Percentiles rank a stretch among this genome's conserved stretches.
phyloP scores from a whole-genome alignment of 805 yeast species.

The Sugiyamaella lignohabitans region DNA sequence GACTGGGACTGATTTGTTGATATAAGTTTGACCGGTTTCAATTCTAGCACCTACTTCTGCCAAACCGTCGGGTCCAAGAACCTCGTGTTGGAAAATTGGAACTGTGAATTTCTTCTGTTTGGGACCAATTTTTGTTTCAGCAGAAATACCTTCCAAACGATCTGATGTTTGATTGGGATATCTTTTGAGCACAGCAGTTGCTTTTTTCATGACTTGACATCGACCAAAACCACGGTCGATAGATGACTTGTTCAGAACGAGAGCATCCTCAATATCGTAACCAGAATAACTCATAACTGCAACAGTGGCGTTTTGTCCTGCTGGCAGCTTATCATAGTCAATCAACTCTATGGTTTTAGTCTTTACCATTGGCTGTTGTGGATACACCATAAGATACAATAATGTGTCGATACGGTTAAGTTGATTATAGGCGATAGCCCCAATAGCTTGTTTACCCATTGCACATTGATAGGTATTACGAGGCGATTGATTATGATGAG shows the following conservation, averaged over 20 bases:
- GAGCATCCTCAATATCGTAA: slow-evolving; percentile 95
- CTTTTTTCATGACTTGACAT: slow-evolving; percentile 90
- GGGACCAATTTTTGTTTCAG: slow-evolving; percentile 36
- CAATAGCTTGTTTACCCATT: slow-evolving; percentile 99
- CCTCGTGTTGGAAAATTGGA: slow-evolving; percentile 79
- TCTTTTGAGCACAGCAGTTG: slow-evolving; percentile 80
- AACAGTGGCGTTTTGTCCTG: slow-evolving; percentile 97
- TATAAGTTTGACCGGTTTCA: slow-evolving; percentile 88
- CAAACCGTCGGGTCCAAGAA: slow-evolving; percentile 89
- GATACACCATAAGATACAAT: slow-evolving; percentile 93
- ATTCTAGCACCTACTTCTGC: slow-evolving; percentile 93
- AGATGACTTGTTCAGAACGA: slow-evolving; percentile 87
- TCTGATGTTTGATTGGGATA: slow-evolving; percentile 94
- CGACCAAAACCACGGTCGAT: slow-evolving; percentile 96
- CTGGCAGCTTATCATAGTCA: slow-evolving; percentile 93
- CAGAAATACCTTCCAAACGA: slow-evolving; percentile 85
- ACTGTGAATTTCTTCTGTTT: slow-evolving; percentile 47
- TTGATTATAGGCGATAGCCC: slow-evolving; percentile 97
- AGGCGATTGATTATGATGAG: slow-evolving; percentile 89
- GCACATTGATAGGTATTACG: slow-evolving; percentile 92
- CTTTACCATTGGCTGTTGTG: slow-evolving; percentile 99
- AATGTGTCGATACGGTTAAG: slow-evolving; percentile 92
- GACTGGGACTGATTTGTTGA: slow-evolving; percentile 84
- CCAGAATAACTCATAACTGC: slow-evolving; percentile 99
- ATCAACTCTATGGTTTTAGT: slow-evolving; percentile 94